Evolutionary conservation across 31 red algal species (phyloP).

Genomic region (Porphyra umbilicalis): DNA sequence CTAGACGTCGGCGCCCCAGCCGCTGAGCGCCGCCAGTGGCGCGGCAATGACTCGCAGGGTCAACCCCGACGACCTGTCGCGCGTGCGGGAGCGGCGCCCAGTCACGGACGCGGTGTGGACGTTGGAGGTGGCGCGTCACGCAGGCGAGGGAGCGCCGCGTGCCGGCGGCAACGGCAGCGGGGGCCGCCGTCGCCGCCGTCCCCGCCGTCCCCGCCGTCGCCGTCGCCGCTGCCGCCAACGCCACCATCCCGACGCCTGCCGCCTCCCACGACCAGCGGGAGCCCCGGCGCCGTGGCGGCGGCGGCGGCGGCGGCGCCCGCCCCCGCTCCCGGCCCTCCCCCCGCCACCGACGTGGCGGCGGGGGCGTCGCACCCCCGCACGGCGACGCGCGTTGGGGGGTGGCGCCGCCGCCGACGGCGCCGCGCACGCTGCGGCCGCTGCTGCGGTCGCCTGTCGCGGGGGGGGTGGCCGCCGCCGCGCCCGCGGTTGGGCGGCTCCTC

Average conservation of each 20-base stretch:
- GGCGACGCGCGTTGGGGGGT: no score
- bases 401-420: no score
- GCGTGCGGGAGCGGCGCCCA: background rate
- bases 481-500: no score
- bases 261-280: background rate
- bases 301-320: background rate
- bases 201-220: background rate
- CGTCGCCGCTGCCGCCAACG: background rate
- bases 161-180: background rate
- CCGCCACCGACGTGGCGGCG: no score
- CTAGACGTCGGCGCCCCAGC: background rate
- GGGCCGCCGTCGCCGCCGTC: background rate
- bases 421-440: no score
- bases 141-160: background rate
- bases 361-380: no score
- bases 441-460: no score
- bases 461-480: no score
- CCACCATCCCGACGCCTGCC: background rate
- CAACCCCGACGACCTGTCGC: background rate
- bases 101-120: background rate
- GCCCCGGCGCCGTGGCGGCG: background rate
- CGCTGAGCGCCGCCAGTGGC: background rate
- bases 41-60: background rate
- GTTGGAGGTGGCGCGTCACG: background rate
- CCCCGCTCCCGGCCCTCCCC: background rate